Conservation (phyloP, 2,329 filamentous ascomycete species). For the Biscogniauxia mediterranea region DNA sequence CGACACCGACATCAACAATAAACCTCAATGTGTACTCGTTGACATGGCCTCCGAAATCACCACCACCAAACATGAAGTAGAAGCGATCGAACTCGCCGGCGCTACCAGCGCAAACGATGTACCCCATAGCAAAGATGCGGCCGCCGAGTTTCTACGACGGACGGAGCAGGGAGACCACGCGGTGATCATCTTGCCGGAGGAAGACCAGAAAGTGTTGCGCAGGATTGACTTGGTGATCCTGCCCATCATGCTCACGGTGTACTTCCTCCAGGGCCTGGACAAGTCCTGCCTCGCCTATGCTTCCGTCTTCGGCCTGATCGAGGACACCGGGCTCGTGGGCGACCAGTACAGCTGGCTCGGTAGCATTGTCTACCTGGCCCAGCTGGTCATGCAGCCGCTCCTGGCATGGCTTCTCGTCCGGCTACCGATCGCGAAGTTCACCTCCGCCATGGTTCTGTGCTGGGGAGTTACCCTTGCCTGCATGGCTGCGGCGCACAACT, state of each 20-base stretch:
- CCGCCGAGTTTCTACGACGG: not conserved
- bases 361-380: conserved; percentile 50
- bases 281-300: conserved; percentile 61
- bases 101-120: not conserved
- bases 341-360: conserved; percentile 45
- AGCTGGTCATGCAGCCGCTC: conserved; percentile 51
- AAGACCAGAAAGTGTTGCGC: not conserved
- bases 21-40: not conserved
- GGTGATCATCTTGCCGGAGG: not conserved
- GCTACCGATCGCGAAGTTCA: conserved; percentile 59
- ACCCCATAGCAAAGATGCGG: not conserved
- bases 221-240: not conserved
- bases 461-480: conserved; percentile 51
- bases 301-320: conserved; percentile 61
- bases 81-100: not conserved
- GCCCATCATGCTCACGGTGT: conserved; percentile 38
- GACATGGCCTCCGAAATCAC: not conserved
- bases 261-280: conserved; percentile 63
- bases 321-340: conserved; percentile 55
- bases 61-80: not conserved
- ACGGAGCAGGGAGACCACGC: not conserved
- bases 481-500: conserved; percentile 53
- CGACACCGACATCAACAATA: not conserved
- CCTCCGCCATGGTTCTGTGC: conserved; percentile 47
- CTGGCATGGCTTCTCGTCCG: conserved; percentile 57